phyloP scores from a whole-genome alignment of 371 early-diverging fungal species.

The Dichotomocladium elegans region DNA sequence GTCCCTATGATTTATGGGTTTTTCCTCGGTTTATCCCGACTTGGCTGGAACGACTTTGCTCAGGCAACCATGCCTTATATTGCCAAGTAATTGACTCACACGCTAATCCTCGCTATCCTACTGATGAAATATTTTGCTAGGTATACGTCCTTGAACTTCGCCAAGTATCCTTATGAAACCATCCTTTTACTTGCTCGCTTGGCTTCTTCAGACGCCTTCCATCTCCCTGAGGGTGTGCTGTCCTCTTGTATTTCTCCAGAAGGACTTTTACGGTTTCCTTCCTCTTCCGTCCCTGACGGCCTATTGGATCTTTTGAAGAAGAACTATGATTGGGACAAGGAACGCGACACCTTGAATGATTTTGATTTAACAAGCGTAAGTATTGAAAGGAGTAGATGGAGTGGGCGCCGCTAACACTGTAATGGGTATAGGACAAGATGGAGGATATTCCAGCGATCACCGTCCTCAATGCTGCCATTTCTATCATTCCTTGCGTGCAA shows the following conservation, averaged over 20 bases:
- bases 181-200: constrained; percentile 54
- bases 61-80: constrained; percentile 69
- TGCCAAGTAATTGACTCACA: constrained; percentile 32
- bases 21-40: constrained; percentile 58
- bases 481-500: constrained; percentile 35
- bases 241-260: constrained; percentile 50
- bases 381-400: neutral
- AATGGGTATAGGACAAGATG: no score
- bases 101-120: neutral
- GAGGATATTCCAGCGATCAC: constrained; percentile 25
- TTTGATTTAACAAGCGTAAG: constrained; percentile 36
- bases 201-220: constrained; percentile 35
- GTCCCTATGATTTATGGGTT: constrained; percentile 58
- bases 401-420: no score
- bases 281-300: constrained; percentile 22
- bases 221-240: constrained; percentile 41
- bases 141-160: constrained; percentile 44
- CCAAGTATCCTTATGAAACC: constrained; percentile 37
- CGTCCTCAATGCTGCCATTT: constrained; percentile 45
- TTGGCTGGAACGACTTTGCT: constrained; percentile 65
- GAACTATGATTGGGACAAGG: constrained; percentile 49
- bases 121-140: constrained; percentile 7
- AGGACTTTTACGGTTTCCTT: constrained; percentile 58
- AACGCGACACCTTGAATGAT: constrained; percentile 43
- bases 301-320: constrained; percentile 34